These are phyloP conservation scores for Kregervanrija fluxuum DNA, from an alignment of 805 yeast genomes.

Conservation along the genomic window DNA sequence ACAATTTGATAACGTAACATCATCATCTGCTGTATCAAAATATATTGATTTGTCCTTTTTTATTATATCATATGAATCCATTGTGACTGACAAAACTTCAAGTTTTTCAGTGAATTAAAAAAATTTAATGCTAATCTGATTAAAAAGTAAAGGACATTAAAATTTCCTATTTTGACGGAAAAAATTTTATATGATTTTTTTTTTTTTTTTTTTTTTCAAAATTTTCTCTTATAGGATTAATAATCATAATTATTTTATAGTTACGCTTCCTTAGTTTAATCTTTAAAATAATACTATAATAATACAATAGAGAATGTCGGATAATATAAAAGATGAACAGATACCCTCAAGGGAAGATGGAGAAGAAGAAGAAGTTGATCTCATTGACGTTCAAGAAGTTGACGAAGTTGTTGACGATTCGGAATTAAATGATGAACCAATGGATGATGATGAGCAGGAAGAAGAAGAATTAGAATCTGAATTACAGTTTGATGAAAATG, in stretches of 20 bases:
- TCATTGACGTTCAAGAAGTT: conserved; percentile 23
- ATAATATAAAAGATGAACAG: neutral
- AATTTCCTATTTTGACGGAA: too few species aligned
- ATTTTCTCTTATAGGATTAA: too few species aligned
- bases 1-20: neutral
- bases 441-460: conserved; percentile 29
- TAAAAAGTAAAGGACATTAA: too few species aligned
- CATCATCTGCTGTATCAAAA: neutral
- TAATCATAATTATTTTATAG: too few species aligned
- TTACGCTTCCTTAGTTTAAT: neutral
- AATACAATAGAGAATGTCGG: neutral
- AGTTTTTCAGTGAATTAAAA: too few species aligned
- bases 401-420: conserved; percentile 28
- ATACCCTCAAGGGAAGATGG: neutral
- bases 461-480: conserved; percentile 32
- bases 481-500: conserved; percentile 31
- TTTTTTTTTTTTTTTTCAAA: too few species aligned
- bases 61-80: neutral
- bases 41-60: neutral
- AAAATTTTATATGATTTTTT: too few species aligned
- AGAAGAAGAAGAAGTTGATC: conserved; percentile 22
- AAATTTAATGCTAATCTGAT: too few species aligned
- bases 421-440: conserved; percentile 31
- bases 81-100: neutral
- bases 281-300: neutral